Evolutionary conservation across 2,329 filamentous ascomycete species (phyloP).

Genomic region (Neofusicoccum umdonicola): DNA sequence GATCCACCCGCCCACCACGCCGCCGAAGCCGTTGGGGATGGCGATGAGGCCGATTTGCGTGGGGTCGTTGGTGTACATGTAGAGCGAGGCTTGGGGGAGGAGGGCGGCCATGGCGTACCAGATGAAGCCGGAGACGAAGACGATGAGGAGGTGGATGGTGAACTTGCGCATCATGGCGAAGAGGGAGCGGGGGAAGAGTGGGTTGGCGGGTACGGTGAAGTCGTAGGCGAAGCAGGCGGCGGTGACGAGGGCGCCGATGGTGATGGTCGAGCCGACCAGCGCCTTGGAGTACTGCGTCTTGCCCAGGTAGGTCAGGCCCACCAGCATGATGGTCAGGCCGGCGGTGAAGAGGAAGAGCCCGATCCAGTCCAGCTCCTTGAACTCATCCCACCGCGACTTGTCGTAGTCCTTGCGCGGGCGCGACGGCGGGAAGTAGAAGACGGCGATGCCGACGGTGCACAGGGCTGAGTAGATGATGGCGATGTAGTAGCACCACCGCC

Average conservation of each 20-base stretch:
- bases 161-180: constrained; percentile 29
- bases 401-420: constrained; percentile 36
- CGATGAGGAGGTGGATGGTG: constrained; percentile 29
- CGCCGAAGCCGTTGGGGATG: constrained; percentile 22
- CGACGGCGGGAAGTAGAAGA: constrained; percentile 50
- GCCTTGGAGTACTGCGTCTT: constrained; percentile 28
- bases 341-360: constrained; percentile 48
- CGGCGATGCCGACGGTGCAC: constrained; percentile 40
- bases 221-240: constrained; percentile 24
- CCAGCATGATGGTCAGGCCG: constrained; percentile 46
- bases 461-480: constrained; percentile 46
- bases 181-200: constrained; percentile 30
- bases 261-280: constrained; percentile 27
- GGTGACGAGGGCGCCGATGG: constrained; percentile 25
- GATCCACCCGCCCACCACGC: constrained; percentile 22
- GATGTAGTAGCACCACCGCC: constrained; percentile 40
- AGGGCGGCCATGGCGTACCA: constrained; percentile 27
- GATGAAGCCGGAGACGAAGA: constrained; percentile 30
- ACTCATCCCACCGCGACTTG: constrained; percentile 30
- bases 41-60: constrained; percentile 25
- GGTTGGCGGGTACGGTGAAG: constrained; percentile 24
- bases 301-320: constrained; percentile 49
- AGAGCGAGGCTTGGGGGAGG: constrained; percentile 25
- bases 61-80: constrained; percentile 23
- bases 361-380: constrained; percentile 45